Evolutionary conservation across 2,329 filamentous ascomycete genomes (phyloP).

Genomic region (Pezicula neosporulosa): DNA sequence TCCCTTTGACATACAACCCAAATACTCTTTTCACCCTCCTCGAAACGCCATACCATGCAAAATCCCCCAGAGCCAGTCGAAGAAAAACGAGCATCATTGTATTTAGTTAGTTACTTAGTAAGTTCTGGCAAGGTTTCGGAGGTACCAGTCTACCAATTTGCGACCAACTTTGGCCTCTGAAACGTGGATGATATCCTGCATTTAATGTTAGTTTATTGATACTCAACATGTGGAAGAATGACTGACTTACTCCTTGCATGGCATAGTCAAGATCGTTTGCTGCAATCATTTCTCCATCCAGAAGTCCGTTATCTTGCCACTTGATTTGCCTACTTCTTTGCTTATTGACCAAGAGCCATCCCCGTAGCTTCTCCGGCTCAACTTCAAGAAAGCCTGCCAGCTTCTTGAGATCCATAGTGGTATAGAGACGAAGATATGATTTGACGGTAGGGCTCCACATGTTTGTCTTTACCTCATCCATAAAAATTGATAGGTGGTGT

Average conservation of each 20-base stretch:
- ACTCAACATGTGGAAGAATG: slow-evolving; percentile 37
- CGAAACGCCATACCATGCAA: slow-evolving; percentile 27
- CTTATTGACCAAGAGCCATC: slow-evolving; percentile 96
- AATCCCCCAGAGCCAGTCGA: slow-evolving; percentile 17
- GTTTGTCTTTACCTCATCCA: slow-evolving; percentile 99
- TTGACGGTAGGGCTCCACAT: slow-evolving; percentile 97
- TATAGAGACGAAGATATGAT: slow-evolving; percentile 98
- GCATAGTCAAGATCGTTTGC: slow-evolving; percentile 97
- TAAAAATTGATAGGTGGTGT: slow-evolving; percentile 96
- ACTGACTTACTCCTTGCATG: slow-evolving; percentile 80
- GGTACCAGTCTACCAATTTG: slow-evolving; percentile 97
- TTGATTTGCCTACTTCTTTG: slow-evolving; percentile 95
- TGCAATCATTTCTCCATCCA: slow-evolving; percentile 91
- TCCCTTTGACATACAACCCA: slow-evolving; percentile 6
- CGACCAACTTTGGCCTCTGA: slow-evolving; percentile 98
- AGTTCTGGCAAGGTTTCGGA: slow-evolving; percentile 91
- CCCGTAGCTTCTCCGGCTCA: slow-evolving; percentile 90
- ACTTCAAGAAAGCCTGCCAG: slow-evolving; percentile 96
- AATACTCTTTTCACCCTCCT: slow-evolving; percentile 15
- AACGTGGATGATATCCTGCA: slow-evolving; percentile 91
- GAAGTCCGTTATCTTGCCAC: slow-evolving; percentile 84
- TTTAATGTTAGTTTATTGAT: slow-evolving; percentile 16
- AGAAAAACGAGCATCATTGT: slow-evolving; percentile 14
- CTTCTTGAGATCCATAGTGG: slow-evolving; percentile 98
- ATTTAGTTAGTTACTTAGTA: slow-evolving; percentile 55